Conservation (phyloP, 805 yeast genomes). For the Hanseniaspora guilliermondii region DNA sequence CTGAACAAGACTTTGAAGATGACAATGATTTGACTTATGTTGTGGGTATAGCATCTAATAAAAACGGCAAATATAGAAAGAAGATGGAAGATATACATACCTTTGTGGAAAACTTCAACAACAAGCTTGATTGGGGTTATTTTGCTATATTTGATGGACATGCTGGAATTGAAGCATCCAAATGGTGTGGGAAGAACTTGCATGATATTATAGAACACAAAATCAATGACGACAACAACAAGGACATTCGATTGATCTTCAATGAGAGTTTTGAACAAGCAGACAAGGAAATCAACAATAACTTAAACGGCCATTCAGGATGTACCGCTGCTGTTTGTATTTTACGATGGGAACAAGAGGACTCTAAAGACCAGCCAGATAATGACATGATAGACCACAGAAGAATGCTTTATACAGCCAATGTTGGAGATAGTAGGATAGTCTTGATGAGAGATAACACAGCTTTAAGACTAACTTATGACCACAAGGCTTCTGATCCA, state of each 20-base stretch:
- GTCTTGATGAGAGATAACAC: slow-evolving; percentile 63
- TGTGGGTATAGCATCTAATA: slow-evolving; percentile 88
- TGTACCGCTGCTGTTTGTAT: slow-evolving; percentile 94
- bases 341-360: slow-evolving; percentile 58
- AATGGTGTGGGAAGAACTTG: slow-evolving; percentile 84
- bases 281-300: slow-evolving; percentile 52
- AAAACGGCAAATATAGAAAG: slow-evolving; percentile 64
- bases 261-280: slow-evolving; percentile 62
- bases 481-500: slow-evolving; percentile 80
- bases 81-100: slow-evolving; percentile 96
- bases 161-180: slow-evolving; percentile 85
- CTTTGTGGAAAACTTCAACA: slow-evolving; percentile 85
- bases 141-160: slow-evolving; percentile 96
- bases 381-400: slow-evolving; percentile 34
- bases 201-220: slow-evolving; percentile 56
- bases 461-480: slow-evolving; percentile 74
- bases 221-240: slow-evolving; percentile 34
- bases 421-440: slow-evolving; percentile 86
- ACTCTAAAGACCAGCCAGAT: slow-evolving; percentile 15
- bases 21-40: slow-evolving; percentile 45
- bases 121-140: slow-evolving; percentile 81
- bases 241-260: slow-evolving; percentile 53
- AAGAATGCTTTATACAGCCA: slow-evolving; percentile 80
- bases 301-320: slow-evolving; percentile 65
- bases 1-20: neutral